phyloP scores from a whole-genome alignment of 2,329 filamentous ascomycete species.

The Penicillium sp. region DNA sequence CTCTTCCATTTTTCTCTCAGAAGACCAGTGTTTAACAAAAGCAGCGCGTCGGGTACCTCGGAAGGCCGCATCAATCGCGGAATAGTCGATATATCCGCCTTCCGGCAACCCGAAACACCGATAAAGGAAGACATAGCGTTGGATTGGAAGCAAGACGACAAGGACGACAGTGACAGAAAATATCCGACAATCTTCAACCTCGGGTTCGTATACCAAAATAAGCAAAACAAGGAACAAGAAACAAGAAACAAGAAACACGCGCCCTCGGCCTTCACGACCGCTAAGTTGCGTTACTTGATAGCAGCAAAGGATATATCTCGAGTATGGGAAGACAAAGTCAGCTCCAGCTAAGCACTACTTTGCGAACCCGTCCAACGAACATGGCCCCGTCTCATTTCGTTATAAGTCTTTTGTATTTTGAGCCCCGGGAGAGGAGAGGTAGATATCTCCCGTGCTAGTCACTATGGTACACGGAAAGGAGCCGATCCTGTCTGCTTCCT shows the following conservation, averaged over 20 bases:
- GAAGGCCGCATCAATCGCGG: not conserved
- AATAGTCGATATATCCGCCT: not conserved
- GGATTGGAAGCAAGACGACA: no score
- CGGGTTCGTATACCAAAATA: not conserved
- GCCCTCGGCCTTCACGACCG: not conserved
- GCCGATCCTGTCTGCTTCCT: slow-evolving; percentile 7
- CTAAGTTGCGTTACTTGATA: not conserved
- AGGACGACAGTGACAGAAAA: no score
- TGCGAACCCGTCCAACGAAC: not conserved
- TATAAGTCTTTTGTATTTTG: slow-evolving; percentile 1
- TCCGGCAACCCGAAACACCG: not conserved
- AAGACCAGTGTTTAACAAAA: not conserved
- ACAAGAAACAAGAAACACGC: no score
- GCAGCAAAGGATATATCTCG: not conserved
- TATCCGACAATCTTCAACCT: no score
- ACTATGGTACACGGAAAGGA: slow-evolving; percentile 22
- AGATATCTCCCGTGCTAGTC: slow-evolving; percentile 12
- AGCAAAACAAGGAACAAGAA: not conserved
- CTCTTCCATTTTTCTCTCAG: no score
- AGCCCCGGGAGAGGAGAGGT: slow-evolving; percentile 6
- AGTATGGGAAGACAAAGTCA: not conserved
- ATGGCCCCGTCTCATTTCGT: not conserved
- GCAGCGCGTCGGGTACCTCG: not conserved
- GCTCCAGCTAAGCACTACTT: not conserved
- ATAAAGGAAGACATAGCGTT: not conserved